phyloP scores from a whole-genome alignment of 2,329 filamentous ascomycete genomes.

The Rutstroemia sp. region DNA sequence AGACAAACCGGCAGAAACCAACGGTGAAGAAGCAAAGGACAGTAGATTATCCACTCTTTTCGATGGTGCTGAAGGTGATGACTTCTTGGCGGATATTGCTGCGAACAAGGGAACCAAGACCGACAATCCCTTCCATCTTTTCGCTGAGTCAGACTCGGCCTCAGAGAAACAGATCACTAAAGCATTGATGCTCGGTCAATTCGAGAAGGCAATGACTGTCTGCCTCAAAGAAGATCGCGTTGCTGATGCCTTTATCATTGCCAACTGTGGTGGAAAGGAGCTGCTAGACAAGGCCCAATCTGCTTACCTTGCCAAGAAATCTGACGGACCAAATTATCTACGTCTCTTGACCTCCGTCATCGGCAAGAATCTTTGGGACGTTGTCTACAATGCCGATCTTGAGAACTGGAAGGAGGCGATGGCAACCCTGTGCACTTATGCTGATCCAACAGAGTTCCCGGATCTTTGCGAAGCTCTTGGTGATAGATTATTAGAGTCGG shows the following conservation, averaged over 20 bases:
- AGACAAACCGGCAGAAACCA: slow-evolving; percentile 39
- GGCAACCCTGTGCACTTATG: slow-evolving; percentile 92
- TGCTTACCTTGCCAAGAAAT: slow-evolving; percentile 79
- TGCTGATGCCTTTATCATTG: slow-evolving; percentile 96
- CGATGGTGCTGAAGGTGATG: slow-evolving; percentile 67
- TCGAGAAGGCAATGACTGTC: slow-evolving; percentile 81
- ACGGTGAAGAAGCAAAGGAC: slow-evolving; percentile 45
- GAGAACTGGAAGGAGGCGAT: slow-evolving; percentile 95
- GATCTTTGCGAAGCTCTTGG: slow-evolving; percentile 93
- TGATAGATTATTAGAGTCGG: slow-evolving; percentile 77
- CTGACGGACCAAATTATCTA: slow-evolving; percentile 81
- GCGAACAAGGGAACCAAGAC: slow-evolving; percentile 89
- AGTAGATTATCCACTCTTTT: slow-evolving; percentile 72
- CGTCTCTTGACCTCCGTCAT: slow-evolving; percentile 86
- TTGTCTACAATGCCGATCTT: slow-evolving; percentile 92
- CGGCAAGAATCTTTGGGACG: slow-evolving; percentile 94
- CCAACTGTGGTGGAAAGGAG: slow-evolving; percentile 89
- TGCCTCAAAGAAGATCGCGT: slow-evolving; percentile 84
- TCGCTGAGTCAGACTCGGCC: slow-evolving; percentile 73
- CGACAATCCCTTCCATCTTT: slow-evolving; percentile 88
- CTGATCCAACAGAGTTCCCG: slow-evolving; percentile 82
- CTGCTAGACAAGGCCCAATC: slow-evolving; percentile 91
- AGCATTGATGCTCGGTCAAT: slow-evolving; percentile 82
- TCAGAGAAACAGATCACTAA: slow-evolving; percentile 83
- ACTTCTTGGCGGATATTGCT: slow-evolving; percentile 77